These are phyloP conservation scores for Aegilops umbellulata DNA, from an alignment of 176 grass and related monocot species.

Conservation along the genomic window DNA sequence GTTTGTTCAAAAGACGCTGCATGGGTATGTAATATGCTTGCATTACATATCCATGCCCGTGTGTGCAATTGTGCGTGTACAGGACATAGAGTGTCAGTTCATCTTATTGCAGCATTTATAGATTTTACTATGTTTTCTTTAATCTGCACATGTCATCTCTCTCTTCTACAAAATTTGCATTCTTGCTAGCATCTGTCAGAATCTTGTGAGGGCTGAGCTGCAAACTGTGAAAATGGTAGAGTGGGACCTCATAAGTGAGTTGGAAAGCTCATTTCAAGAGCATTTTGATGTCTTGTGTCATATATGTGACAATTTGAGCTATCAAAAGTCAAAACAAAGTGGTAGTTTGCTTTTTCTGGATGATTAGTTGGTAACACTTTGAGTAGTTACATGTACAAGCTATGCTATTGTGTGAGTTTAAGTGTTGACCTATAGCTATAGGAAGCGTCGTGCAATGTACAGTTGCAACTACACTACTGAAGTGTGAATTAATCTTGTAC, in stretches of 20 bases:
- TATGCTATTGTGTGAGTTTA: background rate
- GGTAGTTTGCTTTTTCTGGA: background rate
- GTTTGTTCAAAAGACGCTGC: background rate
- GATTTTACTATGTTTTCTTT: background rate
- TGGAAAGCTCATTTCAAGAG: background rate
- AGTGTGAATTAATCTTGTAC: background rate
- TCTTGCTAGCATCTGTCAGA: background rate
- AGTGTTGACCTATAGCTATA: background rate
- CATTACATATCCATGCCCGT: background rate
- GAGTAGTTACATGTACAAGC: background rate
- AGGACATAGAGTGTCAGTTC: background rate
- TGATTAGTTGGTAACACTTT: background rate
- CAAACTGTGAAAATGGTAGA: background rate
- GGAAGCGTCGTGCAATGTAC: background rate
- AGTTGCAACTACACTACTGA: background rate
- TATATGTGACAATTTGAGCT: background rate
- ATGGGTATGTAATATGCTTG: background rate
- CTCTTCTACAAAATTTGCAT: background rate
- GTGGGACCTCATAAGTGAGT: background rate
- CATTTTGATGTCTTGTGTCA: background rate
- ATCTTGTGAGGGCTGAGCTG: background rate
- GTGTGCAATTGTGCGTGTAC: background rate
- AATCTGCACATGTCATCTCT: background rate
- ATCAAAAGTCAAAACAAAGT: constrained; percentile 8
- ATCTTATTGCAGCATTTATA: background rate